Base-by-base conservation (phyloP, 2,329 filamentous ascomycete species). In the Penicillium hesseltinei region DNA sequence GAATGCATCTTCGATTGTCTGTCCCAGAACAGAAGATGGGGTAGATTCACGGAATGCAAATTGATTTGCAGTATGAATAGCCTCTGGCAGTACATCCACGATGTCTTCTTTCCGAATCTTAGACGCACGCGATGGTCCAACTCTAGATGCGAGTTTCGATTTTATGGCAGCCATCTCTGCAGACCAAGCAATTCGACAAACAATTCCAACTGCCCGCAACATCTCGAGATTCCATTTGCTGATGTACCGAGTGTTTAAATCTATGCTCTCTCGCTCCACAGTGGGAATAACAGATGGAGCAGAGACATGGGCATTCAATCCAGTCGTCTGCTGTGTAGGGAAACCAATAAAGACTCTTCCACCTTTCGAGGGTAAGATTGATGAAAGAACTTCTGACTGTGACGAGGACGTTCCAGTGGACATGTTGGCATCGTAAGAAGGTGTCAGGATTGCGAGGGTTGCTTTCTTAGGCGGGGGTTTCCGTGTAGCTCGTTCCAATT, bases 271-370 rank as follows among this genome's bases (percentile, higher is more conserved):
- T 70, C 94, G 87, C 75, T 99, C 94, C 2, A 99, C 95, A 0
- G 94, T 99, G 0, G 94, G 94, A 56, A 99, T 99, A 15, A 99
- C 88, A 0, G 93, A 97, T 1, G 92, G 94, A 0, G 94, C 94
- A 13, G 93, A 97, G 31, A 99, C 89, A 73, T 99, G 94, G 71
- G 95, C 89, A 17, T 93, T 90, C 29, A 93, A 87, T 54, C 93
- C 94, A 0, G 95, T 99, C 0, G 94, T 99, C 77, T 99, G 94
- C 65, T 93, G 92, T 1, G 94, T 99, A 3, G 94, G 93, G 70
- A 99, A 99, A 0, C 94, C 94, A 69, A 99, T 99, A 69, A 97
- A 99, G 54, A 99, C 90, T 52, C 91, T 88, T 7, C 94, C 94
- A 66, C 90, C 90, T 73, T 92, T 95, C 56, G 85, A 91, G 2